Percentiles rank a stretch among this genome's conserved stretches.
phyloP scores from a whole-genome alignment of 1,284 basidiomycete genomes.

The Ceratobasidium sp. region DNA sequence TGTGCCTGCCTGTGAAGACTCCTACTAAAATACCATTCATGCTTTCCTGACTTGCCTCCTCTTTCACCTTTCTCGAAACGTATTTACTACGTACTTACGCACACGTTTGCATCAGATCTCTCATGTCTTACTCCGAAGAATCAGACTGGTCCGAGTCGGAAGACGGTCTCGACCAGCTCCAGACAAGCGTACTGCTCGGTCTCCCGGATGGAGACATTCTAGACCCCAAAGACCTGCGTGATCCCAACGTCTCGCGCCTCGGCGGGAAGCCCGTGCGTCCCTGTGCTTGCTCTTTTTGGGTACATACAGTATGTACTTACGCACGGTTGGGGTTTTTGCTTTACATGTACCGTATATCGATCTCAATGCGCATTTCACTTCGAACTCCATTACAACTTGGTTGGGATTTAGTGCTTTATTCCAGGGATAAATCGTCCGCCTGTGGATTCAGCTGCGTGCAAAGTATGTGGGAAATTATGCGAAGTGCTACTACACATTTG shows the following conservation, averaged over 20 bases:
- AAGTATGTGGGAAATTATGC: conserved; percentile 74
- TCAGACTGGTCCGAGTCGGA: conserved; percentile 69
- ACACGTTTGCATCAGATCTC: conserved; percentile 48
- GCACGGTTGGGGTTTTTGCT: not conserved
- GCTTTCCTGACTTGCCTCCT: conserved; percentile 69
- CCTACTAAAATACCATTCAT: conserved; percentile 81
- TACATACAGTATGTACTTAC: conserved; percentile 34
- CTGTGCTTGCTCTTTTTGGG: conserved; percentile 48
- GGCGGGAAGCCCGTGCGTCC: conserved; percentile 84
- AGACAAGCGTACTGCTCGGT: conserved; percentile 78
- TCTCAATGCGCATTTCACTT: not conserved
- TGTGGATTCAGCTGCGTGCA: conserved; percentile 64
- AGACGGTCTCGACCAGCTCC: conserved; percentile 63
- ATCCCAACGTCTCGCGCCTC: conserved; percentile 83
- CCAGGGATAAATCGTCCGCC: conserved; percentile 49
- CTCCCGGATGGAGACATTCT: conserved; percentile 76
- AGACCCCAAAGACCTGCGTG: conserved; percentile 65
- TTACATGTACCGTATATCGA: conserved; percentile 11
- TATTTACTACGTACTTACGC: conserved; percentile 44
- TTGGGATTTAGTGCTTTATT: conserved; percentile 32
- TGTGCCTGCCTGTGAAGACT: conserved; percentile 69
- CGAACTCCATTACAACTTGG: too few species aligned
- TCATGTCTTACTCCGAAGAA: conserved; percentile 66
- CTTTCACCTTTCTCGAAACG: conserved; percentile 45
- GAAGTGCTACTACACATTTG: conserved; percentile 83